Evolutionary conservation across 2,329 filamentous ascomycete species (phyloP).

Genomic region (Passalora sequoiae): DNA sequence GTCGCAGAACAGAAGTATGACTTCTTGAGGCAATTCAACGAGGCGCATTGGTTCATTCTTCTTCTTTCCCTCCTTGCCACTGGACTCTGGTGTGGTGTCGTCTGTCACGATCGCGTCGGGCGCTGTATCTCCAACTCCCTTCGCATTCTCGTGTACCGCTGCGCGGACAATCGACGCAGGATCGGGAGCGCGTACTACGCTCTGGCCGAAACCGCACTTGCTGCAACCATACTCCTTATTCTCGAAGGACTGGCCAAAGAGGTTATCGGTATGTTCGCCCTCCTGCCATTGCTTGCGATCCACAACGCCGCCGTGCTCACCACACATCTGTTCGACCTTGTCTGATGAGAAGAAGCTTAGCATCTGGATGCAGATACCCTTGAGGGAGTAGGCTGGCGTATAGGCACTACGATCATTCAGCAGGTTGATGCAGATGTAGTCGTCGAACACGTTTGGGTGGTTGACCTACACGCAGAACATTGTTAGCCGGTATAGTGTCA

Average conservation of each 20-base stretch:
- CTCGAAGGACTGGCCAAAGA: neutral
- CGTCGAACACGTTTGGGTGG: constrained; percentile 24
- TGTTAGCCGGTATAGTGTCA: too few species aligned
- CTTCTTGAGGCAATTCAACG: constrained; percentile 17
- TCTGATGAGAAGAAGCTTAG: constrained; percentile 23
- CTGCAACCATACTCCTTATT: constrained; percentile 10
- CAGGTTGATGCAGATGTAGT: constrained; percentile 23
- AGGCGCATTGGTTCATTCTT: neutral
- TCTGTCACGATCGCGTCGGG: too few species aligned
- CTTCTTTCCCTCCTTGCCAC: neutral
- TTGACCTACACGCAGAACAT: too few species aligned
- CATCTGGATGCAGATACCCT: constrained; percentile 26
- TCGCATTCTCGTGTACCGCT: too few species aligned
- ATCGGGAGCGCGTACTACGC: neutral
- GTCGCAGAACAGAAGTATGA: constrained; percentile 17
- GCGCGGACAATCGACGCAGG: too few species aligned
- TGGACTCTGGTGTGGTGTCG: too few species aligned
- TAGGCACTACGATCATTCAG: constrained; percentile 16
- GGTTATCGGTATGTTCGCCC: neutral
- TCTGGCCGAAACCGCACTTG: constrained; percentile 11
- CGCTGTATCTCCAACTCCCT: too few species aligned
- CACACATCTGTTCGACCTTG: constrained; percentile 21
- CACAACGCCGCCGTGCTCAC: constrained; percentile 16
- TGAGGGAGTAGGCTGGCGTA: constrained; percentile 24
- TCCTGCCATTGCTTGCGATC: constrained; percentile 14